phyloP scores from a whole-genome alignment of 1,284 basidiomycete species.

The Lentinula novae-zelandiae region DNA sequence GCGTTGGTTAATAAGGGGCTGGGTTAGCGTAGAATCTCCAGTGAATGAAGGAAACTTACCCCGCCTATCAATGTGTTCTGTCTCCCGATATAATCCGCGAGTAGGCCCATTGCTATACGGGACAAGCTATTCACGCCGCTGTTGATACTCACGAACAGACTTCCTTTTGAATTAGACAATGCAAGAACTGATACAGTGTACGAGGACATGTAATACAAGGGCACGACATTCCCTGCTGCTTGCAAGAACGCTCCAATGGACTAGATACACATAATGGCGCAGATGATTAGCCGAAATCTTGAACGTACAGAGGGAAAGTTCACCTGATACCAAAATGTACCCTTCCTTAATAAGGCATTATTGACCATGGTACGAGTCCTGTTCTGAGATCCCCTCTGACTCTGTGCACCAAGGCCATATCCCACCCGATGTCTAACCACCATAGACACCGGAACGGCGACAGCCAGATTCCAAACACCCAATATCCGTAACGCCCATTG shows the following conservation, averaged over 20 bases:
- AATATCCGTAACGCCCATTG: slow-evolving; percentile 35
- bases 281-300: no score
- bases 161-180: slow-evolving; percentile 34
- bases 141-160: slow-evolving; percentile 37
- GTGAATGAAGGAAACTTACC: slow-evolving; percentile 21
- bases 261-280: slow-evolving; percentile 18
- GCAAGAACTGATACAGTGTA: slow-evolving; percentile 38
- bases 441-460: slow-evolving; percentile 35
- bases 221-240: slow-evolving; percentile 42
- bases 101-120: slow-evolving; percentile 37
- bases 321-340: slow-evolving; percentile 42
- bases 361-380: slow-evolving; percentile 26
- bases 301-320: no score
- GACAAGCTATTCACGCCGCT: slow-evolving; percentile 42
- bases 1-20: background rate
- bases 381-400: slow-evolving; percentile 6
- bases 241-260: slow-evolving; percentile 39
- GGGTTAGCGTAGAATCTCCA: background rate
- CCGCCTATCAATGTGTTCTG: slow-evolving; percentile 43
- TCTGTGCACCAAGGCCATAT: slow-evolving; percentile 18
- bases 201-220: slow-evolving; percentile 39
- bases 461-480: slow-evolving; percentile 36
- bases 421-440: slow-evolving; percentile 26
- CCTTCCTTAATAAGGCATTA: slow-evolving; percentile 33
- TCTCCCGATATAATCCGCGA: slow-evolving; percentile 39